Percentiles rank a stretch among this genome's conserved stretches.
Evolutionary conservation across 768 basidiomycete genomes (phyloP).

Genomic region (Glaciozyma antarctica): DNA sequence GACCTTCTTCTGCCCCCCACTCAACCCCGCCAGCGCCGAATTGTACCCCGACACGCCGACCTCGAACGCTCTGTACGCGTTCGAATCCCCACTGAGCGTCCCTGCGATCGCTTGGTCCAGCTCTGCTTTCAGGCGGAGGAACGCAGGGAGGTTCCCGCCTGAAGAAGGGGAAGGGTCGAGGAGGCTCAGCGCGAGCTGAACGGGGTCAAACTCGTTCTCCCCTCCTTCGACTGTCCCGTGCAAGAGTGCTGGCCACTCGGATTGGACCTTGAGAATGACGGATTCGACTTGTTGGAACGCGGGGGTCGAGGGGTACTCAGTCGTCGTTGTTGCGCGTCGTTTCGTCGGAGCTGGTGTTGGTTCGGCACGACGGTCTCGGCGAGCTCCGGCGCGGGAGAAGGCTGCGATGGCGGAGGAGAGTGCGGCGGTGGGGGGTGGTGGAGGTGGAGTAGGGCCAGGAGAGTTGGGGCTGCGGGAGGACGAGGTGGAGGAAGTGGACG

Average conservation of each 20-base stretch:
- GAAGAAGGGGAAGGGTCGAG: conserved; percentile 49
- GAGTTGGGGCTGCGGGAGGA: not conserved
- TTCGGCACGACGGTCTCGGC: conserved; percentile 15
- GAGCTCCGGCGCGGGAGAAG: conserved; percentile 19
- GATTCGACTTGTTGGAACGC: conserved; percentile 35
- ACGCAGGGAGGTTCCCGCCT: conserved; percentile 51
- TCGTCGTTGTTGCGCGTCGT: conserved; percentile 7
- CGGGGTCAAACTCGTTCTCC: conserved; percentile 69
- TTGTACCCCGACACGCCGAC: conserved; percentile 88
- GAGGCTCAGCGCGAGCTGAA: conserved; percentile 81
- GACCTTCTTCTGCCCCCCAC: conserved; percentile 64
- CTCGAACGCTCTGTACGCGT: conserved; percentile 87
- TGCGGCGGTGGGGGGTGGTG: not conserved
- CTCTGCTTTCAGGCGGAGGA: conserved; percentile 63
- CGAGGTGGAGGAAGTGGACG: not conserved
- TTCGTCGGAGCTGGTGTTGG: not conserved
- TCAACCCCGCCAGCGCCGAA: conserved; percentile 60
- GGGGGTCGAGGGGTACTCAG: conserved; percentile 32
- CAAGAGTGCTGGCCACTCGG: conserved; percentile 32
- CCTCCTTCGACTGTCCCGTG: conserved; percentile 17
- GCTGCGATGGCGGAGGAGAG: conserved; percentile 22
- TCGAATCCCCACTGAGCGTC: conserved; percentile 79
- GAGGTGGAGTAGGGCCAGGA: not conserved
- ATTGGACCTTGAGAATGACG: conserved; percentile 18
- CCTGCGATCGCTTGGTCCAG: conserved; percentile 72